These are phyloP conservation scores for Ascochyta pisi DNA, from an alignment of 2,329 filamentous ascomycete genomes.

Conservation along the genomic window DNA sequence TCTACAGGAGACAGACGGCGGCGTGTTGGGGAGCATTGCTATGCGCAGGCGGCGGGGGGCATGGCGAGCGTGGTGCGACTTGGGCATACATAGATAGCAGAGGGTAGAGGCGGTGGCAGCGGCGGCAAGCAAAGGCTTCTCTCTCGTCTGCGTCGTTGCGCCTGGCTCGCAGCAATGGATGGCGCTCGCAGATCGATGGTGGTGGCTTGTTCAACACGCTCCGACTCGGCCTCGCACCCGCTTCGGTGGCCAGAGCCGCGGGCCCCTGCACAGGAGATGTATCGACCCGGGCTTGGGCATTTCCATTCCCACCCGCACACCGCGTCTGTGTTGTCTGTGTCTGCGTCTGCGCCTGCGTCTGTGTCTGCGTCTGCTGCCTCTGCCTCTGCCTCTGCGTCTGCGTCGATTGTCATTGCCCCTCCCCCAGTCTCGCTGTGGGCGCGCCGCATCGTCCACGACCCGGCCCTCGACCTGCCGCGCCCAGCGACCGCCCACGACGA, in stretches of 20 bases:
- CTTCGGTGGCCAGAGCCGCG: neutral
- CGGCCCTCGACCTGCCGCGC: slow-evolving; percentile 7
- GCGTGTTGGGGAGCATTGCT: slow-evolving; percentile 9
- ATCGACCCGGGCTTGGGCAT: neutral
- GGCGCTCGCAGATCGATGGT: neutral
- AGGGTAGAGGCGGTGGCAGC: neutral
- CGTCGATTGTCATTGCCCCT: slow-evolving; percentile 13
- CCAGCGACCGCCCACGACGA: neutral
- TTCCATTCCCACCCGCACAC: slow-evolving; percentile 1
- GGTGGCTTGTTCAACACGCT: slow-evolving; percentile 16
- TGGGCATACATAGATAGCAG: too few species aligned
- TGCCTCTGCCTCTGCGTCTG: slow-evolving; percentile 11
- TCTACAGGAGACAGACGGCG: slow-evolving; percentile 5
- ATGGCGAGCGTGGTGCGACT: neutral
- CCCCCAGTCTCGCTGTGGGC: slow-evolving; percentile 17
- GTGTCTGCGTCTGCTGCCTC: slow-evolving; percentile 6
- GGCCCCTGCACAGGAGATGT: slow-evolving; percentile 4
- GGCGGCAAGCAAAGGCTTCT: neutral
- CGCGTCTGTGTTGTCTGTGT: slow-evolving; percentile 9
- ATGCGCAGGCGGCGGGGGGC: neutral
- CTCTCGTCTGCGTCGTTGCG: neutral
- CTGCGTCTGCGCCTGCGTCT: slow-evolving; percentile 10
- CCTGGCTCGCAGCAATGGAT: neutral
- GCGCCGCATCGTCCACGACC: slow-evolving; percentile 6
- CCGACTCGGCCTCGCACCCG: slow-evolving; percentile 13